Base-by-base conservation (phyloP, 2,329 filamentous ascomycete species). In the Fusarium chaquense region DNA sequence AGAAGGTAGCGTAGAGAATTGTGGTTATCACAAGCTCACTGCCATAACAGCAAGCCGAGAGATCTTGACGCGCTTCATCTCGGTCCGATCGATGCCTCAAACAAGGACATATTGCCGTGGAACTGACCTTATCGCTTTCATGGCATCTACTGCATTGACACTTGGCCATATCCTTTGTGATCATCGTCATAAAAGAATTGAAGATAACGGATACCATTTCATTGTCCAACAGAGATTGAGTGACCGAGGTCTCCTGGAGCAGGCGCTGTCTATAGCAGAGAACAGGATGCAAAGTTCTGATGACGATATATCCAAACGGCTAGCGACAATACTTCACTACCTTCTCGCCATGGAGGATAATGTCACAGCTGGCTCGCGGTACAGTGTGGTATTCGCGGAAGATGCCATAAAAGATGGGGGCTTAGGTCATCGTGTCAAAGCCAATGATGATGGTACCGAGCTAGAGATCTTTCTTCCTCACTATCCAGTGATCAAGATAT, bases 21-120 rank as follows among this genome's bases (percentile, higher is more conserved):
- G 81, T 55, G 81, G 84, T 24, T 83, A 84, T 66, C 85, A 82
- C 70, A 84, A 81, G 49, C 78, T 79, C 2, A 69, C 72, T 0
- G 84, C 83, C 44, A 71, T 86, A 6, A 80, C 79, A 6, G 81
- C 85, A 4, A 84, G 83, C 40, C 84, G 87, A 1, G 83, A 84
- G 50, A 79, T 87, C 26, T 75, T 89, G 2, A 76, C 75, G 2
- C 80, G 82, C 1, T 87, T 85, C 62, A 66, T 84, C 20, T 62
- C 77, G 4, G 83, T 86, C 51, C 82, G 83, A 2, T 73, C 69
- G 5, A 76, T 82, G 3, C 80, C 81, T 1, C 79, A 78, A 46
- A 77, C 76, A 5, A 74, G 78, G 0, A 70, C 85, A 3, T 83
- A 82, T 43, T 81, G 77, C 45, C 83, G 84, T 1, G 83, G 83